Conservation (phyloP, 2,329 filamentous ascomycete species). For the Macrophomina pseudophaseolina region DNA sequence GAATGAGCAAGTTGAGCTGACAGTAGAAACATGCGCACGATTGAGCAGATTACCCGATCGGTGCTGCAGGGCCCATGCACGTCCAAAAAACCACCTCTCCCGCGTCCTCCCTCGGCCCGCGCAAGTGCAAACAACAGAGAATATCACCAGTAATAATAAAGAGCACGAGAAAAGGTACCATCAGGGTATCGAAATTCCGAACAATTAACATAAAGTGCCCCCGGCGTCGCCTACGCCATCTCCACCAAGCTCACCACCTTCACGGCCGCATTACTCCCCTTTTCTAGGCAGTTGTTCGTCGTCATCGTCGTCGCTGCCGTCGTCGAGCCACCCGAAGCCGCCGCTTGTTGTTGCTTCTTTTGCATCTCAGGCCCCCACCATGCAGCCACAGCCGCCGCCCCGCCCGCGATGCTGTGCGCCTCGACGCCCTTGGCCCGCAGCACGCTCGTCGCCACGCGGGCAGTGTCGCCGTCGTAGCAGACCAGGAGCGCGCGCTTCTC, state of each 20-base stretch:
- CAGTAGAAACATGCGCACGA: not conserved
- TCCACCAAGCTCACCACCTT: conserved; percentile 2
- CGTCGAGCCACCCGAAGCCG: not conserved
- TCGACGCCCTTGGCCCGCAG: conserved; percentile 54
- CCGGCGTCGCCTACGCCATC: not conserved
- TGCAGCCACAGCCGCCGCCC: not conserved
- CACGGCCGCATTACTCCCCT: not conserved
- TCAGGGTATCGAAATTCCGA: conserved; percentile 1
- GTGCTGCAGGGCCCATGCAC: not conserved
- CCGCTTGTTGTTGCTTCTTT: not conserved
- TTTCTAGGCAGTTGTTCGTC: not conserved
- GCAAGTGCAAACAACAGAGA: not conserved
- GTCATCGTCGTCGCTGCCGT: no score
- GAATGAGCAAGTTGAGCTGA: conserved; percentile 15
- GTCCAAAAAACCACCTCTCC: not conserved
- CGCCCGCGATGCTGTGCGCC: conserved; percentile 28
- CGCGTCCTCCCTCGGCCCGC: not conserved
- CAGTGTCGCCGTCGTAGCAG: conserved; percentile 62
- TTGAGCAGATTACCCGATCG: conserved; percentile 20
- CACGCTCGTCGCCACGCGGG: conserved; percentile 60
- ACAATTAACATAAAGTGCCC: not conserved
- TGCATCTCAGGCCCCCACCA: conserved; percentile 10
- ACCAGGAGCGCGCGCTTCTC: conserved; percentile 49
- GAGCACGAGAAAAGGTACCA: not conserved
- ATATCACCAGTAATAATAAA: not conserved